Base-by-base conservation (phyloP, 208 protist genomes). In the Leishmania major region DNA sequence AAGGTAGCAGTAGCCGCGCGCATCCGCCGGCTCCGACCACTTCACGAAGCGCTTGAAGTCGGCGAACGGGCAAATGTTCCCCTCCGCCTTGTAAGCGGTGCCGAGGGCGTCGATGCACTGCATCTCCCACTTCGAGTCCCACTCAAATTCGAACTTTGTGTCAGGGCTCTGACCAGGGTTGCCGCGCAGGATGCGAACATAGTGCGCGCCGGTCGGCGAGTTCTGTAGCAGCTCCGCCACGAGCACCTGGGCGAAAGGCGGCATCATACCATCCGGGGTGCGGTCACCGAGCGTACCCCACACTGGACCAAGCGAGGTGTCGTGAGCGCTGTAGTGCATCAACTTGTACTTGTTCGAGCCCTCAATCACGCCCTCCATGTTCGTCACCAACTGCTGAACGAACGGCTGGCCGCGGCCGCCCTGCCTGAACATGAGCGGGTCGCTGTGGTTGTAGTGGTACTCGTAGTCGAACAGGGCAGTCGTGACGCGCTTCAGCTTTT, bases 311-410 rank as follows among this genome's bases (percentile, higher is more conserved):
- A 94, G 67, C 11, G 87, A 87, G 5, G 84, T 91, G 80, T 94
- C 89, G 76, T 93, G 89, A 22, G 87, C 85, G 75, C 87, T 91
- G 89, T 94, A 94, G 76, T 94, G 87, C 81, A 89, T 89, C 71
- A 94, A 70, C 83, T 89, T 92, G 78, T 82, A 93, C 37, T 2
- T 85, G 66, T 82, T 89, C 5, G 76, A 76, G 53, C 80, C 90
- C 15, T 53, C 55, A 35, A 87, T 84, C 55, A 84, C 59, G 28
- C 66, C 49, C 49, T 89, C 45, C 60, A 91, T 86, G 84, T 93
- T 92, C 49, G 25, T 13, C n/a, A 93, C 72, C 11, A 92, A 70
- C 80, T 93, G 75, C 55, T 90, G 77, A 66, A 80, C 74, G 59
- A 93, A 84, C 31, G 67, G 74, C 69, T 90, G 90, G 1, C 92